A percentile compares a stretch with the other conserved stretches of the same genome.
Evolutionary conservation across 2,329 filamentous ascomycete genomes (phyloP).

Genomic region (Penicillium sp.): DNA sequence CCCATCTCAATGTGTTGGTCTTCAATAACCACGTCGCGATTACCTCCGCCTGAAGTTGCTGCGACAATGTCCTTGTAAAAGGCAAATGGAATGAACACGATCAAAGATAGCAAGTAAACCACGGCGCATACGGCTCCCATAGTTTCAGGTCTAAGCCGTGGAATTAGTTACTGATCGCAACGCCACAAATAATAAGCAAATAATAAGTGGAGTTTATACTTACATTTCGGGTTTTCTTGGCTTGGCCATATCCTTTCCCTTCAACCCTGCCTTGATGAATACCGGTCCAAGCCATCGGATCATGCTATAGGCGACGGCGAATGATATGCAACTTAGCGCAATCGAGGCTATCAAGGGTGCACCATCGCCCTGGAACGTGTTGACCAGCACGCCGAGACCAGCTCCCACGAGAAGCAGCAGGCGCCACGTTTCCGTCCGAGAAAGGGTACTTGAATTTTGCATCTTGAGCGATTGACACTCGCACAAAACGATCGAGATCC

Average conservation of each 20-base stretch:
- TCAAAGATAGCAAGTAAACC: constrained; percentile 85
- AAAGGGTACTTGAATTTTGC: constrained; percentile 43
- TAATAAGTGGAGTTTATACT: constrained; percentile 25
- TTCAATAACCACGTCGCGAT: constrained; percentile 79
- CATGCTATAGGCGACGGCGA: constrained; percentile 77
- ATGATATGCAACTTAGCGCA: constrained; percentile 82
- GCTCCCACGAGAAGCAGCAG: constrained; percentile 65
- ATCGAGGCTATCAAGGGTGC: constrained; percentile 86
- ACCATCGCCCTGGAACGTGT: constrained; percentile 81
- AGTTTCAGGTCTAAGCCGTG: constrained; percentile 69
- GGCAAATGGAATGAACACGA: constrained; percentile 91
- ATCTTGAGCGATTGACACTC: constrained; percentile 25
- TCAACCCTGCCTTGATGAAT: constrained; percentile 85
- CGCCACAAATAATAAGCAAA: not conserved
- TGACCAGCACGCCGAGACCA: constrained; percentile 70
- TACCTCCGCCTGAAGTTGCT: constrained; percentile 89
- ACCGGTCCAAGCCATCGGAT: constrained; percentile 90
- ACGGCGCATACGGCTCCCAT: constrained; percentile 94
- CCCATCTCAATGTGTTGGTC: constrained; percentile 74
- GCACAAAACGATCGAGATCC: not conserved
- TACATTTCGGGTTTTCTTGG: constrained; percentile 72
- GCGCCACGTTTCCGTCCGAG: constrained; percentile 55
- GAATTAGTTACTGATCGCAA: constrained; percentile 8
- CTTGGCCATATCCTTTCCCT: constrained; percentile 87
- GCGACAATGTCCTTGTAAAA: constrained; percentile 99